A percentile compares a stretch with the other conserved stretches of the same genome.
These are phyloP conservation scores for Poa pratensis DNA, from an alignment of 176 grass and related monocot species.

Conservation along the genomic window DNA sequence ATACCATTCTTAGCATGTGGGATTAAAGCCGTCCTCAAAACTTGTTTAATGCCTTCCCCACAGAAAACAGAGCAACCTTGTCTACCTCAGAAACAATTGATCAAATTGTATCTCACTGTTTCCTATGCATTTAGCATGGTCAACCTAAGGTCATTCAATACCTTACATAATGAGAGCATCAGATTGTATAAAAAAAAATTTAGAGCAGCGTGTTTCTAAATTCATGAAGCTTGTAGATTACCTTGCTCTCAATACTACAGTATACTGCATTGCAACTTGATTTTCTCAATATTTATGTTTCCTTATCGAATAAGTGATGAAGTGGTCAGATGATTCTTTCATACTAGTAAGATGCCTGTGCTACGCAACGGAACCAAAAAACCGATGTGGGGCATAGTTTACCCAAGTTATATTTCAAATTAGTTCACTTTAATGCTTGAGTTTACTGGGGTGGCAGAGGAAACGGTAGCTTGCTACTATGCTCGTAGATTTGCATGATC, in stretches of 20 bases:
- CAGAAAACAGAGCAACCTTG: slow-evolving; percentile 19
- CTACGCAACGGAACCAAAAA: not conserved
- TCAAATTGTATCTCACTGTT: not conserved
- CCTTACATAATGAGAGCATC: not conserved
- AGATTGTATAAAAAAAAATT: not conserved
- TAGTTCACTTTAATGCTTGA: not conserved
- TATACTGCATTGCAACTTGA: not conserved
- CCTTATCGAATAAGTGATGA: not conserved
- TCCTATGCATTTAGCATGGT: slow-evolving; percentile 3
- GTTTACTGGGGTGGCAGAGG: not conserved
- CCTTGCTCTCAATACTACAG: not conserved
- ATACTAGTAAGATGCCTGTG: not conserved
- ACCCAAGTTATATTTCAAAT: not conserved
- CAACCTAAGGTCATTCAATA: slow-evolving; percentile 7
- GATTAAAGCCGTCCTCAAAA: not conserved
- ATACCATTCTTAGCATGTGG: slow-evolving; percentile 17
- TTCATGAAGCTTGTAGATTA: not conserved
- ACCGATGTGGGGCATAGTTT: not conserved
- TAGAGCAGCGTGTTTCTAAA: not conserved
- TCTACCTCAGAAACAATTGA: slow-evolving; percentile 16
- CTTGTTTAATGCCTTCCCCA: not conserved
- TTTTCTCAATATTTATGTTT: slow-evolving; percentile 18
- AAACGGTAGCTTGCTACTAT: not conserved
- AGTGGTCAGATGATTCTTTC: not conserved
- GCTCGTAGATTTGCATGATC: not conserved